Evolutionary conservation across 176 grass and related monocot species (phyloP).

Genomic region (Zoysia pacifica): DNA sequence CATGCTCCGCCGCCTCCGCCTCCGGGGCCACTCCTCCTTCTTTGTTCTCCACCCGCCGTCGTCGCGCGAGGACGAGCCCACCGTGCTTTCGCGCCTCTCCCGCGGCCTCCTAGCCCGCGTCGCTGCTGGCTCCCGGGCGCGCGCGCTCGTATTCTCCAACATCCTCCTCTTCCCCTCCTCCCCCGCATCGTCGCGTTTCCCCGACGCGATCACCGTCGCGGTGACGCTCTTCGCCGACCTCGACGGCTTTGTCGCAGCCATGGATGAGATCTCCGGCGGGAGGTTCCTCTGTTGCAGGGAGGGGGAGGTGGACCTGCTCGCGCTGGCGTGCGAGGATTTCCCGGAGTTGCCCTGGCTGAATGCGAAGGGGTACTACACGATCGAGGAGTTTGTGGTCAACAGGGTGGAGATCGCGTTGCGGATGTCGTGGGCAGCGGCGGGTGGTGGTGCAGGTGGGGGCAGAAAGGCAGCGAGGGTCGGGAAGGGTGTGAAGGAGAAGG

Average conservation of each 20-base stretch:
- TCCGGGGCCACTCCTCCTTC: conserved; percentile 78
- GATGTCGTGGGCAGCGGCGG: conserved; percentile 62
- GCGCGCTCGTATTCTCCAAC: conserved; percentile 40
- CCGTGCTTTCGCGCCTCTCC: conserved; percentile 79
- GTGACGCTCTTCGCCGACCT: conserved; percentile 67
- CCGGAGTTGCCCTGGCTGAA: conserved; percentile 83
- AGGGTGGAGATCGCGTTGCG: conserved; percentile 82
- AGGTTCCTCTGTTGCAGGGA: conserved; percentile 63
- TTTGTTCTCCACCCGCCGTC: conserved; percentile 64
- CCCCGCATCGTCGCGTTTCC: conserved; percentile 17
- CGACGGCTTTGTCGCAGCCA: conserved; percentile 69
- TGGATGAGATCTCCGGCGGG: conserved; percentile 83
- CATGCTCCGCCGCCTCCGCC: conserved; percentile 74
- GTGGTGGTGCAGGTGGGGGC: conserved; percentile 37
- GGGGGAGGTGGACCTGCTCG: conserved; percentile 38
- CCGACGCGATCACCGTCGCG: conserved; percentile 65
- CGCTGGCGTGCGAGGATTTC: conserved; percentile 50
- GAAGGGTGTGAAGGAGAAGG: conserved; percentile 75
- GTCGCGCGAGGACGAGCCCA: conserved; percentile 36
- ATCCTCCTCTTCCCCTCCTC: conserved; percentile 66
- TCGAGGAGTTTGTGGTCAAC: conserved; percentile 82
- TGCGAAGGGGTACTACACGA: conserved; percentile 77
- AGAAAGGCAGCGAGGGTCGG: conserved; percentile 66
- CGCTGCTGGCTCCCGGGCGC: conserved; percentile 44
- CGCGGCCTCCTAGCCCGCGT: conserved; percentile 72